Evolutionary conservation across 257 asterid genomes (phyloP).

Genomic region (Cruciata laevipes): DNA sequence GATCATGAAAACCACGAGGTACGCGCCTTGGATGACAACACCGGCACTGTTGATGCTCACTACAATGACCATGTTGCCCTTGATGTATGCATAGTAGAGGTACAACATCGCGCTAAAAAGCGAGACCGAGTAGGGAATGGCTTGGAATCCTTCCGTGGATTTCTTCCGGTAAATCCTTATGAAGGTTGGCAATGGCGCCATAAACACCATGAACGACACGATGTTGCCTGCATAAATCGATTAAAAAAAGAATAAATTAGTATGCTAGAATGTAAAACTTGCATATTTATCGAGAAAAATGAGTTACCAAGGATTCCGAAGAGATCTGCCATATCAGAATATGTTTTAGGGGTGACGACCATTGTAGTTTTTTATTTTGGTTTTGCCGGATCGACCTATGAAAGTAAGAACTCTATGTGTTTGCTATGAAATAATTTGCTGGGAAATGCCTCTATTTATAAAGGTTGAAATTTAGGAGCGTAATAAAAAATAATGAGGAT

Average conservation of each 20-base stretch:
- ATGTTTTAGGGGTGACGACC: not conserved
- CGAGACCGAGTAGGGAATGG: constrained; percentile 72
- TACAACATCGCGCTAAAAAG: constrained; percentile 69
- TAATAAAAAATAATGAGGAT: no score
- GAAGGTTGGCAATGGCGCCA: constrained; percentile 82
- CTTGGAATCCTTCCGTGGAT: constrained; percentile 69
- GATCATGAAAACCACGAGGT: constrained; percentile 44
- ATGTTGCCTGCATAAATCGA: constrained; percentile 36
- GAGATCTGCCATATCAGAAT: not conserved
- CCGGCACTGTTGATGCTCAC: constrained; percentile 60
- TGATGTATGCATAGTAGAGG: constrained; percentile 59
- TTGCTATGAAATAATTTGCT: no score
- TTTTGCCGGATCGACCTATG: no score
- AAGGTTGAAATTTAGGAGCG: no score
- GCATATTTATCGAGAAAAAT: no score
- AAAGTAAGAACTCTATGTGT: no score
- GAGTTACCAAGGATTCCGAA: not conserved
- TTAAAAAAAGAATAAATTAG: no score
- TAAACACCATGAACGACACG: constrained; percentile 75
- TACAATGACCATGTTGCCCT: constrained; percentile 36
- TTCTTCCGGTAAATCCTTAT: constrained; percentile 48
- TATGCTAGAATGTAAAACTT: no score
- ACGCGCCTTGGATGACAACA: constrained; percentile 27
- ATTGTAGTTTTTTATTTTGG: no score
- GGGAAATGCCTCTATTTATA: no score